A percentile compares a stretch with the other conserved stretches of the same genome.
Evolutionary conservation across 306 rosid species (phyloP).

Genomic region (Vicia faba): DNA sequence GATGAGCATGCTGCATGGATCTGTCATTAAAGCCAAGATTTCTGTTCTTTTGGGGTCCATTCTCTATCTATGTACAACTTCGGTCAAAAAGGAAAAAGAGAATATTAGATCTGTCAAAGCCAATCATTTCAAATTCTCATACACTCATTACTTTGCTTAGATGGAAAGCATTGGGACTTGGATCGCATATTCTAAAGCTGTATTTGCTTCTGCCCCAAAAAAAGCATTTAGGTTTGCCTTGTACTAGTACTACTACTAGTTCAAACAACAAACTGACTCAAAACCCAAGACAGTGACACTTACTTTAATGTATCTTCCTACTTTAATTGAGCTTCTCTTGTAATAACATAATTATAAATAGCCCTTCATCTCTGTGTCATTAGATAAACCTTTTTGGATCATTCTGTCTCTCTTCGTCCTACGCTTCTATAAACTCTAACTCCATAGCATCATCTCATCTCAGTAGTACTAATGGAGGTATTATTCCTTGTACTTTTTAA

Average conservation of each 20-base stretch:
- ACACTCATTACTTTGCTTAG: slow-evolving; percentile 51
- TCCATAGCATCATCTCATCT: slow-evolving; percentile 29
- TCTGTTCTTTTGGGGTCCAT: neutral
- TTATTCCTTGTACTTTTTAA: slow-evolving; percentile 8
- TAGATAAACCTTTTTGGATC: slow-evolving; percentile 23
- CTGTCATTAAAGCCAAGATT: slow-evolving; percentile 34
- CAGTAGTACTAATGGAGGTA: slow-evolving; percentile 45
- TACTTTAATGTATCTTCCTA: slow-evolving; percentile 37
- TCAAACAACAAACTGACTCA: slow-evolving; percentile 31
- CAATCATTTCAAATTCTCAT: slow-evolving; percentile 62
- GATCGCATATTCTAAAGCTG: slow-evolving; percentile 39
- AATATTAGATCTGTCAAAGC: slow-evolving; percentile 76
- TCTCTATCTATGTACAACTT: slow-evolving; percentile 27
- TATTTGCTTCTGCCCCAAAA: slow-evolving; percentile 36
- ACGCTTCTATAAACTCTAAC: slow-evolving; percentile 17
- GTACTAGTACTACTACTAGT: slow-evolving; percentile 3
- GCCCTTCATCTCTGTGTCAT: slow-evolving; percentile 21
- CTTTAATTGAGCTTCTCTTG: slow-evolving; percentile 40
- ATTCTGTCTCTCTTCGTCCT: slow-evolving; percentile 31
- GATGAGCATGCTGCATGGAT: slow-evolving; percentile 32
- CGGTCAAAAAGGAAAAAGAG: slow-evolving; percentile 45
- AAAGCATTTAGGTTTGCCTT: slow-evolving; percentile 35
- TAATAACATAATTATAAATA: slow-evolving; percentile 31
- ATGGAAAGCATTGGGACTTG: slow-evolving; percentile 51
- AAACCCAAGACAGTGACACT: slow-evolving; percentile 35